A percentile compares a stretch with the other conserved stretches of the same genome.
Evolutionary conservation across 2,329 filamentous ascomycete species (phyloP).

Genomic region (Macroventuria anomochaeta): DNA sequence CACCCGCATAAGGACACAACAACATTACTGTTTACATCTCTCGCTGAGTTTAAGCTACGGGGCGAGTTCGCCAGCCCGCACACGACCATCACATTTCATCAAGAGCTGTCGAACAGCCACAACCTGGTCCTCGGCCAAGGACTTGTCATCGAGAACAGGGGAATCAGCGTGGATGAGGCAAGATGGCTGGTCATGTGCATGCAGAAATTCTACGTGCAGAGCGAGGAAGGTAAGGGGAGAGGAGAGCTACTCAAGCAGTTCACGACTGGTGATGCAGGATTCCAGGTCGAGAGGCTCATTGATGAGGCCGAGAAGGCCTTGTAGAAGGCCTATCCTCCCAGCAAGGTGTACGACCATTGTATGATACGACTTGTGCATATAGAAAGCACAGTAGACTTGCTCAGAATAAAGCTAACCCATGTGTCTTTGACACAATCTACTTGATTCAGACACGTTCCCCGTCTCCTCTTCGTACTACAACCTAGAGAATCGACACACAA

Average conservation of each 20-base stretch:
- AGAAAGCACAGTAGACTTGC: neutral
- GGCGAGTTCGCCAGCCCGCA: slow-evolving; percentile 91
- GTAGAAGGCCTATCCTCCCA: slow-evolving; percentile 15
- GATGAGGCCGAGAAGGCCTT: slow-evolving; percentile 85
- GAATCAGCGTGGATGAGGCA: slow-evolving; percentile 80
- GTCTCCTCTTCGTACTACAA: too few relatives aligned
- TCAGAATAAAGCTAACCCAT: neutral
- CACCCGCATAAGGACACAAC: slow-evolving; percentile 72
- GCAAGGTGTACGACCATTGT: slow-evolving; percentile 4
- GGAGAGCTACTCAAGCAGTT: slow-evolving; percentile 78
- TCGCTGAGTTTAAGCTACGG: slow-evolving; percentile 90
- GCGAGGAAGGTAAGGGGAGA: slow-evolving; percentile 59
- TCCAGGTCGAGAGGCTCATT: slow-evolving; percentile 83
- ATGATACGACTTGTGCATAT: slow-evolving; percentile 2
- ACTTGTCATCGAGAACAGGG: slow-evolving; percentile 74
- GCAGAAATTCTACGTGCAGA: slow-evolving; percentile 85
- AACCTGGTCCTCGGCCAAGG: slow-evolving; percentile 88
- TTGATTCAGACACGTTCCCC: too few relatives aligned
- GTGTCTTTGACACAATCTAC: neutral
- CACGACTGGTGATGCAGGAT: slow-evolving; percentile 75
- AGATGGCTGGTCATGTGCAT: slow-evolving; percentile 90
- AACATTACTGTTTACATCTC: slow-evolving; percentile 84
- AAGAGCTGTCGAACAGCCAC: slow-evolving; percentile 76
- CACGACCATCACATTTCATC: slow-evolving; percentile 90
- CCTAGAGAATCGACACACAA: too few relatives aligned